Evolutionary conservation across 441 rosid genomes (phyloP), one percentile per base, ranked within the genome.

Genomic region (Eruca vesicaria): DNA sequence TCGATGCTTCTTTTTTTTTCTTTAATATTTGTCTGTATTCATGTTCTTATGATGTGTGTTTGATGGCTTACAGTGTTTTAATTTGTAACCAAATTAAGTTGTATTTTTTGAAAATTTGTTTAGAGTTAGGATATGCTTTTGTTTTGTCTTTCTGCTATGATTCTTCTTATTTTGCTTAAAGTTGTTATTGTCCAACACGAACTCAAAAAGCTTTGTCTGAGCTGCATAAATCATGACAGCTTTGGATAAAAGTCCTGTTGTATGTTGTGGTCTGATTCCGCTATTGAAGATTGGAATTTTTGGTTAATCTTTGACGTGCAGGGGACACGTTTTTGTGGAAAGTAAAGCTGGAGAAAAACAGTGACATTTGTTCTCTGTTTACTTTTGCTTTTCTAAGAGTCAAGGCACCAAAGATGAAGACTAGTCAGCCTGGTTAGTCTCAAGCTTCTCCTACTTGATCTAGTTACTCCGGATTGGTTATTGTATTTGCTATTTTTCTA

Each of bases 361-460:
- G 79, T 77, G 71, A 72, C 23, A 2, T 59, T 74, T 69, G 75
- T 33, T 76, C 74, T 75, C 56, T 81, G 86, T 83, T 63, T 52
- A 67, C 67, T 53, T 68, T 69, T 75, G 43, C 53, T 59, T 32
- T 68, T 53, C 68, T 74, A 72, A 78, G n/a, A 70, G 70, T 59
- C 73, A 81, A 53, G 68, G 63, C 77, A 76, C 78, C 69, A 84
- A 68, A 72, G 70, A 77, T 78, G 84, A 82, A 70, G 50, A 72
- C 80, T 81, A 82, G 69, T 83, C 86, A 68, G 32, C 50, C 82
- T 71, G 93, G 97, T 91, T 81, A 58, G 85, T 68, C 68, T 69
- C 57, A 18, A 33, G 9, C 29, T 61, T 29, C n/a, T 48, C 65
- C 71, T 67, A 73, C n/a, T n/a, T n/a, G 12, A 8, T 65, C 50